These are phyloP conservation scores for Otatea glauca DNA, from an alignment of 176 grass and related monocot species.

Conservation along the genomic window DNA sequence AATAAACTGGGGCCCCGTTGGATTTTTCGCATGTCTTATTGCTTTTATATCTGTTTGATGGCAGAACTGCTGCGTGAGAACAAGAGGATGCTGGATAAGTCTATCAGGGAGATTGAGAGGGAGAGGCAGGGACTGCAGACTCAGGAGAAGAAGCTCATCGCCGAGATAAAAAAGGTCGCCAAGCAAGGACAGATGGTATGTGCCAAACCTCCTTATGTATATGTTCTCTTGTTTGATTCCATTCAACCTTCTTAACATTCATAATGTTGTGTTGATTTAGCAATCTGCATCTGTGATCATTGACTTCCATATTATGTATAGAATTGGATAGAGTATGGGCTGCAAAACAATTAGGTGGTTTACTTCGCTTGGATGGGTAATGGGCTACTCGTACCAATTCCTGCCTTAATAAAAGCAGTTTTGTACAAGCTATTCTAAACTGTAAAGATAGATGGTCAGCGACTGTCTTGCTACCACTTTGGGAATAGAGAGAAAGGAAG, in stretches of 20 bases:
- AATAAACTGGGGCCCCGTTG: not conserved
- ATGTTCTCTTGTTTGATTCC: not conserved
- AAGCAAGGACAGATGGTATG: constrained; percentile 88
- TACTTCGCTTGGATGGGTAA: not conserved
- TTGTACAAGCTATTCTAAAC: not conserved
- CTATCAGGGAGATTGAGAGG: constrained; percentile 78
- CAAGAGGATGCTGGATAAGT: too few species aligned
- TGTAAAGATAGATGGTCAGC: not conserved
- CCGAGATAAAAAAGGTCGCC: constrained; percentile 76
- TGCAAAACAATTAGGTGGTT: not conserved
- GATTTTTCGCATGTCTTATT: too few species aligned
- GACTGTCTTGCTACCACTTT: not conserved
- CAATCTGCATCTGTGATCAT: too few species aligned
- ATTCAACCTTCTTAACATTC: not conserved
- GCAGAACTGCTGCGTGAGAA: too few species aligned
- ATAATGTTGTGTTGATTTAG: too few species aligned
- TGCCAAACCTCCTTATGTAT: not conserved
- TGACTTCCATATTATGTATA: too few species aligned
- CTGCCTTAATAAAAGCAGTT: too few species aligned
- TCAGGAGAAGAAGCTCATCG: constrained; percentile 80
- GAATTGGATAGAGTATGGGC: not conserved
- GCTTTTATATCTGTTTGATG: too few species aligned
- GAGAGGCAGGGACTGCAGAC: constrained; percentile 74
- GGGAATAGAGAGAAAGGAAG: too few species aligned
- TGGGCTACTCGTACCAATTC: too few species aligned